Percentiles rank a stretch among this genome's conserved stretches.
Evolutionary conservation across 306 rosid genomes (phyloP).

Genomic region (Hippophae gyantsensis): DNA sequence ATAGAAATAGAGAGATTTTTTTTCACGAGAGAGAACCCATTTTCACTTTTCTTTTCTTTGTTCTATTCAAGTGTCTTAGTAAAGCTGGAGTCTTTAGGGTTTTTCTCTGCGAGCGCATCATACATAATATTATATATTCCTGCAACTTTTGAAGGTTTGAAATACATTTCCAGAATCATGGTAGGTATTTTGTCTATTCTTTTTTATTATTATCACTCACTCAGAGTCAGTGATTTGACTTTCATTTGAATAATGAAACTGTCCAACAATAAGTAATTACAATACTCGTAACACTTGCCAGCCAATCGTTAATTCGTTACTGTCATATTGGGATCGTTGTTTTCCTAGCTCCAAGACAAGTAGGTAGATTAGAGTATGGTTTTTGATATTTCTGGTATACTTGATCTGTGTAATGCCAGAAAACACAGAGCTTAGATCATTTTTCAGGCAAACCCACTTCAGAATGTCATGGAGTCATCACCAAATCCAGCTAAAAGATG

Average conservation of each 20-base stretch:
- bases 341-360: conserved; percentile 23
- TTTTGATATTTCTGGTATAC: conserved; percentile 6
- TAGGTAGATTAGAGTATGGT: conserved; percentile 17
- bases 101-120: conserved; percentile 7
- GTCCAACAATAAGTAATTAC: conserved; percentile 6
- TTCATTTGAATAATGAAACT: conserved; percentile 12
- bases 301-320: conserved; percentile 10
- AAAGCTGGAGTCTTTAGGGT: conserved; percentile 30
- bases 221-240: conserved; percentile 12
- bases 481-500: conserved; percentile 62
- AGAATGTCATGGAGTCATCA: conserved; percentile 67
- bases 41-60: conserved; percentile 31
- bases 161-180: conserved; percentile 18
- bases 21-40: conserved; percentile 9
- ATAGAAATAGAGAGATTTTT: conserved; percentile 7
- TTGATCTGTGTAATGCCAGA: conserved; percentile 42
- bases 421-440: conserved; percentile 29
- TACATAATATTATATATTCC: not conserved
- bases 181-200: conserved; percentile 29
- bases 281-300: conserved; percentile 2
- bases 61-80: not conserved
- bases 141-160: conserved; percentile 15
- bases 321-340: conserved; percentile 10
- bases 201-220: conserved; percentile 9
- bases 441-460: conserved; percentile 50